Base-by-base conservation (phyloP, 2,329 filamentous ascomycete species). In the Aspergillus ochraceus region DNA sequence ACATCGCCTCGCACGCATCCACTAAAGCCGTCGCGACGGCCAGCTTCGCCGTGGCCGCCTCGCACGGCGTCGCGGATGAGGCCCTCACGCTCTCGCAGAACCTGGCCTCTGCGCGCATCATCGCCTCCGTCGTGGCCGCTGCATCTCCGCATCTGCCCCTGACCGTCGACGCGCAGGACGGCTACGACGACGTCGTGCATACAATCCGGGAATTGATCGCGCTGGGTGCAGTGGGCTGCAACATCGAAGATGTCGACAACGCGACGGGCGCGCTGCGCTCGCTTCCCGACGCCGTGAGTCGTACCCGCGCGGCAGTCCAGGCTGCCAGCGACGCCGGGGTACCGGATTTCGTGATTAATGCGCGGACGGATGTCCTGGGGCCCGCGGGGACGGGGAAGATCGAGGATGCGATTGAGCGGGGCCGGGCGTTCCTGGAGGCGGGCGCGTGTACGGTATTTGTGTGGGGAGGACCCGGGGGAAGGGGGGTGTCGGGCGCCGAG, bases 361-460 rank as follows among this genome's bases (percentile, higher is more conserved):
- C 86, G 3, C 74, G 86, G 4, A 84, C 81, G 20, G 86, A 88
- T 72, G 65, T 70, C 2, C 76, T 83, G 5, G 45, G 52, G 14
- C 22, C 52, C 9, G 65, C 74, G 2, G 49, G 80, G 36, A 42
- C 36, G 70, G 52, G 70, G 57, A 11, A 70, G 66, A 59, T 86
- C 10, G 68, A 76, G 2, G 82, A 86, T 52, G 84, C 81, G 2
- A 76, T 88, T 50, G 68, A 72, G 52, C 76, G 86, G 0, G 86
- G 85, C 0, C 81, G 79, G 59, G 81, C 80, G n/a, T 88, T 83
- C 67, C 73, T 88, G 3, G 80, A 76, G 0, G 84, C 84, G 2
- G 86, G 86, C 0, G 86, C 86, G 0, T 83, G 79, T 12, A 86
- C 82, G 0, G 79, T 86, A 0, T 88, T 87, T 73, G 84, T 86